Base-by-base conservation (phyloP, 306 rosid genomes). In the Potentilla sterilis region DNA sequence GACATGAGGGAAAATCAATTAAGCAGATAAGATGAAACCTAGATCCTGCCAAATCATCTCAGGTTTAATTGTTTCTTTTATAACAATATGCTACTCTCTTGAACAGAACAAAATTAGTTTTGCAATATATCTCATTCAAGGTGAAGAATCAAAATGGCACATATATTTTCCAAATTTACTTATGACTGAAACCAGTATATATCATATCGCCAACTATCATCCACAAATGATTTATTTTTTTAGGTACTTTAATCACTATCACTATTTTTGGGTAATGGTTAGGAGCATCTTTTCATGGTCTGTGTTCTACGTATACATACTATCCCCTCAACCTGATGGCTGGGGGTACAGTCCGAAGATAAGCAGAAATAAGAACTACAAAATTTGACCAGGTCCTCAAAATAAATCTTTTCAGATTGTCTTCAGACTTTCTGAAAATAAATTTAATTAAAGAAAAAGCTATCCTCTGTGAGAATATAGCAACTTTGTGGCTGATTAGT, bases 1-100 rank as follows among this genome's bases (percentile, higher is more conserved):
- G 70, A 77, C 69, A 82, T 40, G 75, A 70, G 48, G 57, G 57
- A 74, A 42, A 72, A 79, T 59, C 59, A 32, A 41, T 71, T 46
- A 43, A 77, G 68, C 70, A 35, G 34, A 69, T 9, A 75, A 34
- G 59, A 75, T 32, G 37, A 32, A 70, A 64, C 51, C 67, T 40
- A 74, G 18, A 41, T 48, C 77, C 61, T 65, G 48, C 68, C 68
- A 75, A 38, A 13, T 22, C 5, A 47, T 43, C 55, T 38, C 16
- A 54, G 3, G 11, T 67, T 80, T 21, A 11, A 21, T 2, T 24
- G 18, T 51, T 70, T n/a, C 24, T 28, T 28, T 55, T 28, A 28
- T 28, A 28, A 28, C 28, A 28, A 28, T 28, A 28, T 28, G 28
- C 28, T 28, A 28, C 28, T 28, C 1, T 28, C 28, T 28, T 28